These are phyloP conservation scores for Beauveria varroae DNA, from an alignment of 2,329 filamentous ascomycete species.

Conservation along the genomic window DNA sequence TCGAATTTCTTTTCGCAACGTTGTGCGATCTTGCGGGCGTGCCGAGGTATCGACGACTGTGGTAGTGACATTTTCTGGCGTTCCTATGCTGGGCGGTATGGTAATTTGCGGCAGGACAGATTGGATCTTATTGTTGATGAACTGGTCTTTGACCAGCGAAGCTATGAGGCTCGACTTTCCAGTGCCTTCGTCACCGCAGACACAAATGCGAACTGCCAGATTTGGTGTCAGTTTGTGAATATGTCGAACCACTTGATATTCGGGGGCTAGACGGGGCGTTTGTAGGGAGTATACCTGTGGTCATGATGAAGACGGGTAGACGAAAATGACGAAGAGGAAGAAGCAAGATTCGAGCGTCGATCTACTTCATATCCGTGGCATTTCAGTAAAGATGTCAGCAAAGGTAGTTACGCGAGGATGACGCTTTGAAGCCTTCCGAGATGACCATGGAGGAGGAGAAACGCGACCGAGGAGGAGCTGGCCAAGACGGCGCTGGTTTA, in stretches of 20 bases:
- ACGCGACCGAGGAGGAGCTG: slow-evolving; percentile 3
- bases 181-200: slow-evolving; percentile 94
- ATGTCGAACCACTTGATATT: neutral
- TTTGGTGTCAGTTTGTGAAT: neutral
- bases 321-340: neutral
- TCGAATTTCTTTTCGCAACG: slow-evolving; percentile 85
- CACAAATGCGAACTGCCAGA: slow-evolving; percentile 73
- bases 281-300: slow-evolving; percentile 17
- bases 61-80: slow-evolving; percentile 93
- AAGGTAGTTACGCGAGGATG: neutral
- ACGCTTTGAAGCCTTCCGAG: neutral
- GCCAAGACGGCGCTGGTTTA: neutral
- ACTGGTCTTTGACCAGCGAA: slow-evolving; percentile 93
- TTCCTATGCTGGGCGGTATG: slow-evolving; percentile 85
- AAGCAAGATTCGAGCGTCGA: neutral
- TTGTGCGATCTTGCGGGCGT: slow-evolving; percentile 84
- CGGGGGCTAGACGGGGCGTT: neutral
- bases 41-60: slow-evolving; percentile 97
- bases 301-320: slow-evolving; percentile 16
- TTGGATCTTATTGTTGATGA: slow-evolving; percentile 92
- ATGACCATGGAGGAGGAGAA: slow-evolving; percentile 7
- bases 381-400: neutral
- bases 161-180: slow-evolving; percentile 92
- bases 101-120: slow-evolving; percentile 90
- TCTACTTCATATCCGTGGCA: slow-evolving; percentile 5